Evolutionary conservation across 495 filamentous ascomycete species (phyloP).

Genomic region (Trichoderma erinaceum): DNA sequence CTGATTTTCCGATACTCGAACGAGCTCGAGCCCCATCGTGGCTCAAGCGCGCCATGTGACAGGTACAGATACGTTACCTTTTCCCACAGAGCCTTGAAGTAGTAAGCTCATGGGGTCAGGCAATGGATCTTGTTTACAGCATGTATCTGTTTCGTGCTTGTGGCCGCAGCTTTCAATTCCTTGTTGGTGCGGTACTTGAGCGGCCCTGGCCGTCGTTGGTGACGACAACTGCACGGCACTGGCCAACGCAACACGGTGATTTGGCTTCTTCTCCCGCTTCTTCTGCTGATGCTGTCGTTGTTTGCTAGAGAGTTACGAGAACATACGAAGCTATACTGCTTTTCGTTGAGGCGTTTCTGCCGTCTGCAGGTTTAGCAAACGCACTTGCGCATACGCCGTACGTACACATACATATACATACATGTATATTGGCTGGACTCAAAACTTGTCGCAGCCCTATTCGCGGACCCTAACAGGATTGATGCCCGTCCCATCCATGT

Average conservation of each 20-base stretch:
- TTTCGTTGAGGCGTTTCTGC: too few relatives aligned
- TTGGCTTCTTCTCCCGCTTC: too few relatives aligned
- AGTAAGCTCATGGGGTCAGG: neutral
- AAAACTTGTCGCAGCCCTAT: constrained; percentile 10
- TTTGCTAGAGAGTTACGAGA: too few relatives aligned
- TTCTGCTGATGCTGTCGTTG: too few relatives aligned
- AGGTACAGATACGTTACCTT: neutral
- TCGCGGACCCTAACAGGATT: neutral
- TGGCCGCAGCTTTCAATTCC: neutral
- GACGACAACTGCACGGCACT: too few relatives aligned
- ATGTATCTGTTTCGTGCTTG: neutral
- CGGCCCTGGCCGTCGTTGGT: too few relatives aligned
- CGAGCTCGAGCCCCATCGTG: constrained; percentile 5
- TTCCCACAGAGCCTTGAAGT: neutral
- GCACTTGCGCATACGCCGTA: neutral
- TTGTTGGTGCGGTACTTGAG: neutral
- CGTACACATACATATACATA: neutral
- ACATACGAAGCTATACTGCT: too few relatives aligned
- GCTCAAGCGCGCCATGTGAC: neutral
- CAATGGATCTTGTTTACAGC: neutral
- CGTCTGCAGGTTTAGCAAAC: too few relatives aligned
- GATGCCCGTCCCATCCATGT: neutral
- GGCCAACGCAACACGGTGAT: too few relatives aligned
- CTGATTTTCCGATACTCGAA: constrained; percentile 13
- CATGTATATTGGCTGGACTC: neutral